Evolutionary conservation across 2,329 filamentous ascomycete species (phyloP), one percentile per base, ranked within the genome.

Genomic region (Chaetomium sp.): DNA sequence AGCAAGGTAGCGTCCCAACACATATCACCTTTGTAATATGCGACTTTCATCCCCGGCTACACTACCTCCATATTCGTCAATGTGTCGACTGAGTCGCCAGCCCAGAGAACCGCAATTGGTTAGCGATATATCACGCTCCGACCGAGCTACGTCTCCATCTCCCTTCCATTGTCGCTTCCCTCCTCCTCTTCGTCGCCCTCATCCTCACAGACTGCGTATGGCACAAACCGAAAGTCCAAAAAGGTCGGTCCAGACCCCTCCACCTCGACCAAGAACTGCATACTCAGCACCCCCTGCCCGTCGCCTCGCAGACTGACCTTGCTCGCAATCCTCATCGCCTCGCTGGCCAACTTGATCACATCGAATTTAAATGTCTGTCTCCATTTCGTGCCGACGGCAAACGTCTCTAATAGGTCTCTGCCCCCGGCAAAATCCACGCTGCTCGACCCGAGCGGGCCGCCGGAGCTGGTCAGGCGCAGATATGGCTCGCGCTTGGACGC

Each of bases 231-330:
- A 69, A 92, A 95, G 69, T 94, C 88, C 32, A 94, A 78, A 71
- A 92, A 95, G 64, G 84, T 88, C 41, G 84, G 76, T 32, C 78
- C 77, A 5, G 81, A 79, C 6, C 81, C 80, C 59, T 94, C 89
- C 43, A 91, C 78, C 68, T 96, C 90, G 12, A 99, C 86, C 87
- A 99, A 94, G 66, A 97, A 96, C 68, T 99, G 94, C 69, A 97
- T 74, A 71, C 89, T 96, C 61, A 99, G 71, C 35, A 99, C 92
- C 0, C 94, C 92, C 68, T 96, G 89, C 1, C 81, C 79, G 70
- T 99, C 94, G 0, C 90, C 87, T 12, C 94, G 80, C 59, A 99
- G 80, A 68, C 91, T 96, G 56, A 97, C 91, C 72, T 97, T 99
- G 66, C 82, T 91, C 4, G 91, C 90, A 40, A 91, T 82, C 46